Evolutionary conservation across 306 rosid species (phyloP).

Genomic region (Bauhinia variegata): DNA sequence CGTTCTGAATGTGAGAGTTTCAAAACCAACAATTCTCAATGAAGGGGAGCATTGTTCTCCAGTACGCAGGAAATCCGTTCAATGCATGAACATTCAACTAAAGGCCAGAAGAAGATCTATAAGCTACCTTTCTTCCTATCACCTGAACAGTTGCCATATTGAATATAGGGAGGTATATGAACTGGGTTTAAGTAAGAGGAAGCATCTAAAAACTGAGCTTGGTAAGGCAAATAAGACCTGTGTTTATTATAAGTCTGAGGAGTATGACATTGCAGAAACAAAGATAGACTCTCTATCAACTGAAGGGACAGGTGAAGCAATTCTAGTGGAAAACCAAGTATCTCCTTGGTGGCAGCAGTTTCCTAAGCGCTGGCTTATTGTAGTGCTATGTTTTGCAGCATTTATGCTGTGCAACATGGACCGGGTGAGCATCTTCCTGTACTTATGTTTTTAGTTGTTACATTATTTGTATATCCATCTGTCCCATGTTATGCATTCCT

Average conservation of each 20-base stretch:
- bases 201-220: conserved; percentile 36
- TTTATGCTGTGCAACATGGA: conserved; percentile 96
- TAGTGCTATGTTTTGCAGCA: conserved; percentile 83
- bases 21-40: conserved; percentile 37
- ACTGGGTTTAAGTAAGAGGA: conserved; percentile 45
- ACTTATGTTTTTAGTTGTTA: conserved; percentile 13
- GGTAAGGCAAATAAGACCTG: conserved; percentile 53
- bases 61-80: conserved; percentile 37
- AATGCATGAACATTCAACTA: conserved; percentile 36
- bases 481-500: conserved; percentile 11
- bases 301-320: conserved; percentile 74
- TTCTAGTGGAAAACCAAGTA: conserved; percentile 54
- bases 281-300: conserved; percentile 54
- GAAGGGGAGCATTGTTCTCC: conserved; percentile 30
- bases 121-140: conserved; percentile 43
- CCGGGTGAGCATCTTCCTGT: conserved; percentile 70
- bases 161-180: conserved; percentile 29
- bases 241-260: conserved; percentile 73
- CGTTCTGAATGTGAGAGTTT: conserved; percentile 39
- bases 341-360: conserved; percentile 75
- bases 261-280: conserved; percentile 54
- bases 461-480: conserved; percentile 2
- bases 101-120: conserved; percentile 45
- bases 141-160: conserved; percentile 38
- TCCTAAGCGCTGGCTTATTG: conserved; percentile 97